These are phyloP conservation scores for Ustilago trichophora DNA, from an alignment of 1,284 basidiomycete species.

Conservation along the genomic window DNA sequence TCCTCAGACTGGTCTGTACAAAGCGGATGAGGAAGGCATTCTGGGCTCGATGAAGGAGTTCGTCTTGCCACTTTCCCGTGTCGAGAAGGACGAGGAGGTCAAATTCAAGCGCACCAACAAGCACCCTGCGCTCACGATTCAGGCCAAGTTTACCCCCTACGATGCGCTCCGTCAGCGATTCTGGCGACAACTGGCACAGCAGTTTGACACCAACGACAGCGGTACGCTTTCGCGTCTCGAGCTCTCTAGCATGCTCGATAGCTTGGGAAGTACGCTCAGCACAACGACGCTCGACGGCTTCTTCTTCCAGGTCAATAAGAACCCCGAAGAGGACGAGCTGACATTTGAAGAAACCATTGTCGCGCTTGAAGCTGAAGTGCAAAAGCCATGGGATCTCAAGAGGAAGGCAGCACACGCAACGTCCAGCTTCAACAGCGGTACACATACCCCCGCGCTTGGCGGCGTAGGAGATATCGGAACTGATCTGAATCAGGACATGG, in stretches of 20 bases:
- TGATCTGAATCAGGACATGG: slow-evolving; percentile 36
- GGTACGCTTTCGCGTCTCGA: slow-evolving; percentile 81
- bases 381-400: slow-evolving; percentile 53
- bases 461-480: slow-evolving; percentile 21
- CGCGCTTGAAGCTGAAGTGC: slow-evolving; percentile 50
- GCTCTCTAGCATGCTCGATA: slow-evolving; percentile 94
- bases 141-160: slow-evolving; percentile 94
- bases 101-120: slow-evolving; percentile 43
- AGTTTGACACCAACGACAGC: slow-evolving; percentile 91
- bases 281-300: slow-evolving; percentile 78
- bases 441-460: slow-evolving; percentile 42
- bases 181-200: slow-evolving; percentile 87
- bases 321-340: slow-evolving; percentile 76
- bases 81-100: slow-evolving; percentile 46
- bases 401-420: slow-evolving; percentile 9
- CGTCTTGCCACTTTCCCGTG: slow-evolving; percentile 45
- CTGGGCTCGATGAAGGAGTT: slow-evolving; percentile 41
- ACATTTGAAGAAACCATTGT: slow-evolving; percentile 75
- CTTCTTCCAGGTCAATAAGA: slow-evolving; percentile 71
- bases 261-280: slow-evolving; percentile 90
- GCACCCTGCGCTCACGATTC: slow-evolving; percentile 65
- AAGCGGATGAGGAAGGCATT: slow-evolving; percentile 32
- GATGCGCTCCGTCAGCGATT: slow-evolving; percentile 73
- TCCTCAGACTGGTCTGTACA: slow-evolving; percentile 52
- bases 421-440: slow-evolving; percentile 27